Base-by-base conservation (phyloP, 352 stramenopile species). In the Phytopythium ostracodes region DNA sequence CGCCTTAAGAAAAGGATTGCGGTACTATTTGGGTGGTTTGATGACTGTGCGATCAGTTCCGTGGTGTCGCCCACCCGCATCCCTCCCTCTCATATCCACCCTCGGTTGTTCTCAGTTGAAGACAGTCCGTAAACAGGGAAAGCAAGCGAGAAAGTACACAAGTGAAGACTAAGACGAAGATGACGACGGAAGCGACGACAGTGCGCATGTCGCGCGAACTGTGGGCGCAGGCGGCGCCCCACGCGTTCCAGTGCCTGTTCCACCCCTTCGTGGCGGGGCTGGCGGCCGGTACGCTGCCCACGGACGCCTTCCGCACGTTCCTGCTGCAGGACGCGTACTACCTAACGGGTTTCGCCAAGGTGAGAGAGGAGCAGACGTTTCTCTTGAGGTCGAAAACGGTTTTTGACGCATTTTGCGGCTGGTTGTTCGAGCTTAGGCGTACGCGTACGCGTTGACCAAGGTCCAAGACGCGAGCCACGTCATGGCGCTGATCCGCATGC, bases 311-410 rank as follows among this genome's bases (percentile, higher is more conserved):
- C 60, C 47, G 81, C 47, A 63, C 67, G 42, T 87, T 82, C 51
- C 57, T 87, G 57, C 63, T 81, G 53, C 77, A 87, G 66, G 77
- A 87, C 63, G 75, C 77, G 35, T 85, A 77, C 67, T 87, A 73
- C 56, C 60, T 87, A 22, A 62, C 79, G 27, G 75, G 66, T 6
- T 87, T 87, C 57, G 65, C 70, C 46, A 72, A 81, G 65, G 64
- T 70, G 18, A 24, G 61, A 9, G 17, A 14, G 27, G 24, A 12
- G 1, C 29, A n/a, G n/a, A 12, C 11, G 14, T 2, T 9, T 29
- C 22, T 9, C 1, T 40, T 33, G 18, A 27, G n/a, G 22, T 4
- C 3, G 15, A 24, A 1, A 5, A 10, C 9, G n/a, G 7, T 20
- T 22, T 33, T 46, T 10, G 29, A 27, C 0, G 3, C 8, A 24